Conservation (phyloP, 257 asterid species). For the Fraxinus cuspidata region DNA sequence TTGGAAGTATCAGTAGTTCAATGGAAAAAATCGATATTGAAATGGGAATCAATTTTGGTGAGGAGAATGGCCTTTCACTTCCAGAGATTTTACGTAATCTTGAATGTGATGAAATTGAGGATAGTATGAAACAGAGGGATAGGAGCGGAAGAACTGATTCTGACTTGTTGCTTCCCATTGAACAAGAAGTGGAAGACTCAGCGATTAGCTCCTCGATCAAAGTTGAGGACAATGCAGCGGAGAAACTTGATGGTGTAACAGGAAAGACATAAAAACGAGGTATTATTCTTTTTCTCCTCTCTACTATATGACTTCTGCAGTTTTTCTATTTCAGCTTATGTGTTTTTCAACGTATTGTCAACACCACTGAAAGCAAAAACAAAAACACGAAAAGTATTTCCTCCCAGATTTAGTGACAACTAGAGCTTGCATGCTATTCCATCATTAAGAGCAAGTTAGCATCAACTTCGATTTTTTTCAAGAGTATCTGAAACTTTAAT, state of each 20-base stretch:
- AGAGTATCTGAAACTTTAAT: too few relatives aligned
- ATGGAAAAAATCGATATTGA: conserved; percentile 79
- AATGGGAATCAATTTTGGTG: conserved; percentile 58
- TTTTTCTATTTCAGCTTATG: background rate
- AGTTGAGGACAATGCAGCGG: conserved; percentile 28
- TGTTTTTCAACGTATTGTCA: background rate
- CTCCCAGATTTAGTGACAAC: too few relatives aligned
- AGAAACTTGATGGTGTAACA: conserved; percentile 30
- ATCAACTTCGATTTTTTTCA: too few relatives aligned
- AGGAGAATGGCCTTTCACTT: conserved; percentile 42
- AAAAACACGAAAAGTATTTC: too few relatives aligned
- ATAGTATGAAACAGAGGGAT: conserved; percentile 42
- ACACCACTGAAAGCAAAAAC: background rate
- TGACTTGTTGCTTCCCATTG: conserved; percentile 33
- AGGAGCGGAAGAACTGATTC: conserved; percentile 41
- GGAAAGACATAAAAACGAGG: conserved; percentile 30
- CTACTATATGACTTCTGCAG: background rate
- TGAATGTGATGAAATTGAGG: conserved; percentile 59
- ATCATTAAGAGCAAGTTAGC: too few relatives aligned
- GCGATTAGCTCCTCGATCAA: conserved; percentile 29
- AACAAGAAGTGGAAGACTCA: conserved; percentile 40
- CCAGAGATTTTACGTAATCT: conserved; percentile 69
- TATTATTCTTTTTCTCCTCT: conserved; percentile 1
- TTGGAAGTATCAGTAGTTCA: conserved; percentile 42
- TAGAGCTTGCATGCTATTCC: too few relatives aligned